A percentile compares a stretch with the other conserved stretches of the same genome.
These are phyloP conservation scores for Achlya hypogyna DNA, from an alignment of 352 stramenopile genomes.

Conservation along the genomic window DNA sequence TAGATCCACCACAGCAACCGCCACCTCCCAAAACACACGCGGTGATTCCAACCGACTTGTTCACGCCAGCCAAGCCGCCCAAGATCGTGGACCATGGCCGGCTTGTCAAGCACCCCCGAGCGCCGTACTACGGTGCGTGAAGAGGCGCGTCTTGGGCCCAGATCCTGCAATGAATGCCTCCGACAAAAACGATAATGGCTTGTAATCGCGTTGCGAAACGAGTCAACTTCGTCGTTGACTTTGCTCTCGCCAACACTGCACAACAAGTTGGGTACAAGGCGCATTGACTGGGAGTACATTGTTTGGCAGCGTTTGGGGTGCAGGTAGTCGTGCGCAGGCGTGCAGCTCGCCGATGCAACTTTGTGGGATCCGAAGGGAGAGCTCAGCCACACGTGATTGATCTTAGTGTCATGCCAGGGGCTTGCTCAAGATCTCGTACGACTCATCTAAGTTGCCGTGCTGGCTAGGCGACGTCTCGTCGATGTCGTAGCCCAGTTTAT, in stretches of 20 bases:
- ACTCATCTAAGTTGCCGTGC: conserved; percentile 54
- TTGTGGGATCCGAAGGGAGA: neutral
- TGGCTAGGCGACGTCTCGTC: conserved; percentile 86
- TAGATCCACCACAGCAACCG: neutral
- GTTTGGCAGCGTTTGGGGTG: too few species aligned
- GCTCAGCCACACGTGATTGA: neutral
- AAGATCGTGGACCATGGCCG: neutral
- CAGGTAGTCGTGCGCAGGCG: too few species aligned
- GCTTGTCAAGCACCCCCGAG: neutral
- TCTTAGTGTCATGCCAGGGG: conserved; percentile 6
- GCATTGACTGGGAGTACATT: too few species aligned
- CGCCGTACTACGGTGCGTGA: too few species aligned
- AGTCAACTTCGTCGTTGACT: too few species aligned
- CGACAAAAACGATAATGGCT: too few species aligned
- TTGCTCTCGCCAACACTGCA: too few species aligned
- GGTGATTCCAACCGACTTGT: neutral
- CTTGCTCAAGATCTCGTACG: conserved; percentile 83
- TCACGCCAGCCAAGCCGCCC: neutral
- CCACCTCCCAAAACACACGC: neutral
- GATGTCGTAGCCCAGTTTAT: conserved; percentile 77
- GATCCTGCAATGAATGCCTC: too few species aligned
- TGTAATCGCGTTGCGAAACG: too few species aligned
- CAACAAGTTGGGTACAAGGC: too few species aligned
- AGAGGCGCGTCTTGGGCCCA: too few species aligned
- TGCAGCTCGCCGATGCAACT: neutral